Conservation (phyloP, 2,329 filamentous ascomycete species). For the Ramularia endophylla region DNA sequence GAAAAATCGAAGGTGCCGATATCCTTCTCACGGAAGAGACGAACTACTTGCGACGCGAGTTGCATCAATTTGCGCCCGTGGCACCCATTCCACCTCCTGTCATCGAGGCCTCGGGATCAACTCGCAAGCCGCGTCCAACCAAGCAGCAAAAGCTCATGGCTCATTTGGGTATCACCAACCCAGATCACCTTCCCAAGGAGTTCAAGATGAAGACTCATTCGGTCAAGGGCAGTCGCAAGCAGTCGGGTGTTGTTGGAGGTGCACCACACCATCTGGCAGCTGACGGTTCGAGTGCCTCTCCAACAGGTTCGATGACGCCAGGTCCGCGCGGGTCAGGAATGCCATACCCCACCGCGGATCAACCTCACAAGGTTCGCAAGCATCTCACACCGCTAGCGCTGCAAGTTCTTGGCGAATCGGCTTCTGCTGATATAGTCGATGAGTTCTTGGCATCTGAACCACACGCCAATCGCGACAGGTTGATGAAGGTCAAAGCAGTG, state of each 20-base stretch:
- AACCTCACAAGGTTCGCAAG: slow-evolving; percentile 6
- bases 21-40: slow-evolving; percentile 87
- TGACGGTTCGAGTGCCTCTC: slow-evolving; percentile 24
- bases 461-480: slow-evolving; percentile 23
- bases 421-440: slow-evolving; percentile 21
- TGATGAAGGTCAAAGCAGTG: slow-evolving; percentile 21
- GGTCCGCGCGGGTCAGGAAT: slow-evolving; percentile 2
- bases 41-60: slow-evolving; percentile 94
- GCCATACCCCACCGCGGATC: background rate
- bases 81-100: slow-evolving; percentile 80
- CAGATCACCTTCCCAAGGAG: slow-evolving; percentile 80
- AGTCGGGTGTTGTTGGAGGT: slow-evolving; percentile 24
- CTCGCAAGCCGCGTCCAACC: slow-evolving; percentile 89
- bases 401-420: slow-evolving; percentile 22
- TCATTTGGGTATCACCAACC: slow-evolving; percentile 80
- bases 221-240: slow-evolving; percentile 65
- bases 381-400: slow-evolving; percentile 25
- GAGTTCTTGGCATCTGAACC: slow-evolving; percentile 24
- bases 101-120: slow-evolving; percentile 81
- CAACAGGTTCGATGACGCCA: slow-evolving; percentile 19
- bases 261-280: slow-evolving; percentile 25
- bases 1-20: slow-evolving; percentile 95
- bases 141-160: slow-evolving; percentile 94
- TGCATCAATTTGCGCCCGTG: slow-evolving; percentile 92
- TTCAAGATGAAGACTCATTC: slow-evolving; percentile 72